Conservation (phyloP, 768 basidiomycete species). For the Agaricus blazei region DNA sequence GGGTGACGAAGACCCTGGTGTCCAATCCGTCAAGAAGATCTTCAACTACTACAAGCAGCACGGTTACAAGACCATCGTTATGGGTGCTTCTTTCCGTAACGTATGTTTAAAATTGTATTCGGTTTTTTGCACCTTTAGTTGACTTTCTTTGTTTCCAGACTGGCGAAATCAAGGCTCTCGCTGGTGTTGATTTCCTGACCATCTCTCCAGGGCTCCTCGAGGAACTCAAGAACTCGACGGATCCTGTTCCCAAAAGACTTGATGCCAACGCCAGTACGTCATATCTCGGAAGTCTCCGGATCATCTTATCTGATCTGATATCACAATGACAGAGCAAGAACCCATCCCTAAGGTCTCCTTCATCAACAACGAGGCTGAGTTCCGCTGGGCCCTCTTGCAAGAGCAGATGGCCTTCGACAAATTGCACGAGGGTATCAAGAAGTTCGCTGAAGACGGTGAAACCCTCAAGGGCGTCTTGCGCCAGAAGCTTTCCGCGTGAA, state of each 20-base stretch:
- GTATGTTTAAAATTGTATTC: conserved; percentile 35
- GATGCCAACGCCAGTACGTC: conserved; percentile 55
- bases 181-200: conserved; percentile 97
- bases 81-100: conserved; percentile 99
- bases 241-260: conserved; percentile 80
- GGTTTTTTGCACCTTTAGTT: not conserved
- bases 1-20: conserved; percentile 93
- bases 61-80: conserved; percentile 97
- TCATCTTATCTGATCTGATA: conserved; percentile 7
- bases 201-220: conserved; percentile 89
- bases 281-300: conserved; percentile 5
- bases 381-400: conserved; percentile 90
- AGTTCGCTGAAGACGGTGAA: conserved; percentile 94
- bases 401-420: conserved; percentile 99
- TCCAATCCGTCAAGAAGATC: conserved; percentile 92
- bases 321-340: conserved; percentile 38
- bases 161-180: conserved; percentile 91
- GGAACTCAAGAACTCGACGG: conserved; percentile 81
- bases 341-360: conserved; percentile 76
- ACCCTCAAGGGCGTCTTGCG: conserved; percentile 81
- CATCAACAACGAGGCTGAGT: conserved; percentile 92
- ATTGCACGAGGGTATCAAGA: conserved; percentile 96
- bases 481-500: conserved; percentile 55
- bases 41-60: conserved; percentile 99
- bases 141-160: conserved; percentile 33